Conservation (phyloP, 768 basidiomycete species). For the Serpula lacrymans region DNA sequence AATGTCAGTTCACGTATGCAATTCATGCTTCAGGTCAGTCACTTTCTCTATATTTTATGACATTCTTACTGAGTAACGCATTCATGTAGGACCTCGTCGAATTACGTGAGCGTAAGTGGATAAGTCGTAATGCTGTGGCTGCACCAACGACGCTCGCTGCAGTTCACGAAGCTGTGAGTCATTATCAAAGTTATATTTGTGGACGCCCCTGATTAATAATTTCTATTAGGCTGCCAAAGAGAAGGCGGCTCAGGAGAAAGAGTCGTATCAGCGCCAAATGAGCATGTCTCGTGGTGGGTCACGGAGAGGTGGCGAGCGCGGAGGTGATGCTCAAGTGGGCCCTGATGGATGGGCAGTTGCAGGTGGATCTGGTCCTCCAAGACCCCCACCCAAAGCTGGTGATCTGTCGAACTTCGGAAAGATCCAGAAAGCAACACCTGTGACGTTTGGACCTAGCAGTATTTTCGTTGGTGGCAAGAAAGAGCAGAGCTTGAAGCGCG, state of each 20-base stretch:
- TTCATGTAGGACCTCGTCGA: conserved; percentile 80
- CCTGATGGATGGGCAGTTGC: conserved; percentile 90
- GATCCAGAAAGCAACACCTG: conserved; percentile 65
- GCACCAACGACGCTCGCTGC: conserved; percentile 88
- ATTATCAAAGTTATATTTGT: conserved; percentile 4
- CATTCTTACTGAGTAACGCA: conserved; percentile 2
- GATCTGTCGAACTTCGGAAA: conserved; percentile 88
- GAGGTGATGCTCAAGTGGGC: conserved; percentile 52
- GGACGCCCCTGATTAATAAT: conserved; percentile 5
- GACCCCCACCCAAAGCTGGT: conserved; percentile 73
- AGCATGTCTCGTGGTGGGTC: conserved; percentile 92
- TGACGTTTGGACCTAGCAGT: conserved; percentile 81
- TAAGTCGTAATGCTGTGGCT: conserved; percentile 62
- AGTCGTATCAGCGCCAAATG: conserved; percentile 54
- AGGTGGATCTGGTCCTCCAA: conserved; percentile 42
- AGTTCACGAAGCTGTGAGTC: conserved; percentile 78
- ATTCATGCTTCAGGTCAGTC: conserved; percentile 88
- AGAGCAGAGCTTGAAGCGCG: conserved; percentile 53
- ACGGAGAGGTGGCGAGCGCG: conserved; percentile 74
- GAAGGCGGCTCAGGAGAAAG: conserved; percentile 62
- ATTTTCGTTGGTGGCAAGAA: conserved; percentile 74
- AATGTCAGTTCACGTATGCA: conserved; percentile 85
- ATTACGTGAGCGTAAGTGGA: conserved; percentile 81
- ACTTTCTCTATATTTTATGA: conserved; percentile 4
- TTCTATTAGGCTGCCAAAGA: conserved; percentile 71